phyloP scores from a whole-genome alignment of 768 basidiomycete genomes.

The Galerina marginata region DNA sequence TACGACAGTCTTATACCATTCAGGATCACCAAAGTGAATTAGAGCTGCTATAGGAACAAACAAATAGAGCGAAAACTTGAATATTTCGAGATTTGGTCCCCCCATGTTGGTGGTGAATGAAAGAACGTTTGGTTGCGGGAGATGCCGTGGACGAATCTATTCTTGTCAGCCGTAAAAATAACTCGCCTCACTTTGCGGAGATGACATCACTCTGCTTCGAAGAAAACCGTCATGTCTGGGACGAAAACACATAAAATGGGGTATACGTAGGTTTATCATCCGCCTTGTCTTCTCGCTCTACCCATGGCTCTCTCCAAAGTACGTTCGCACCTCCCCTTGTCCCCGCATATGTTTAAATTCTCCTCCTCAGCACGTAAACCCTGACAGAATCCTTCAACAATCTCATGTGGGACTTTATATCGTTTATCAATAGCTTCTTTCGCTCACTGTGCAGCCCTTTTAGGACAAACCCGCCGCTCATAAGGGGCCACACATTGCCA shows the following conservation, averaged over 20 bases:
- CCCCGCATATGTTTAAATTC: slow-evolving; percentile 1
- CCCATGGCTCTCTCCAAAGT: slow-evolving; percentile 71
- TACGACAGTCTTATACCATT: slow-evolving; percentile 83
- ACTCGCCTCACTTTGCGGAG: not conserved
- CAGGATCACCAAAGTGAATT: slow-evolving; percentile 86
- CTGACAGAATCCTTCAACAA: slow-evolving; percentile 66
- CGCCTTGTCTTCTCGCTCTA: slow-evolving; percentile 9
- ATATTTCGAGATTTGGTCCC: slow-evolving; percentile 84
- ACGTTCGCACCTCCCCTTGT: not conserved
- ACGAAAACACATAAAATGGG: not conserved
- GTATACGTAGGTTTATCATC: not conserved
- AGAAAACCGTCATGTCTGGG: not conserved
- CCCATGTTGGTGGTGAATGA: slow-evolving; percentile 47
- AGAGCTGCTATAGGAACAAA: slow-evolving; percentile 83
- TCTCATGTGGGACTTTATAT: slow-evolving; percentile 45
- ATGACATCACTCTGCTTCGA: slow-evolving; percentile 11
- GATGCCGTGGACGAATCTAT: not conserved
- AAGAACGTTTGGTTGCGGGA: not conserved
- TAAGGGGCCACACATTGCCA: slow-evolving; percentile 5
- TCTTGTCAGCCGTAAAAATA: not conserved
- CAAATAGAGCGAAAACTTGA: slow-evolving; percentile 89
- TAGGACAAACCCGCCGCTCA: slow-evolving; percentile 33
- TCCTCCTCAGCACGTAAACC: slow-evolving; percentile 58
- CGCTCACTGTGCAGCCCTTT: not conserved
- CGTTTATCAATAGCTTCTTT: slow-evolving; percentile 10